Evolutionary conservation across 495 filamentous ascomycete genomes (phyloP), one percentile per base, ranked within the genome.

Genomic region (Aspergillus sparsus): DNA sequence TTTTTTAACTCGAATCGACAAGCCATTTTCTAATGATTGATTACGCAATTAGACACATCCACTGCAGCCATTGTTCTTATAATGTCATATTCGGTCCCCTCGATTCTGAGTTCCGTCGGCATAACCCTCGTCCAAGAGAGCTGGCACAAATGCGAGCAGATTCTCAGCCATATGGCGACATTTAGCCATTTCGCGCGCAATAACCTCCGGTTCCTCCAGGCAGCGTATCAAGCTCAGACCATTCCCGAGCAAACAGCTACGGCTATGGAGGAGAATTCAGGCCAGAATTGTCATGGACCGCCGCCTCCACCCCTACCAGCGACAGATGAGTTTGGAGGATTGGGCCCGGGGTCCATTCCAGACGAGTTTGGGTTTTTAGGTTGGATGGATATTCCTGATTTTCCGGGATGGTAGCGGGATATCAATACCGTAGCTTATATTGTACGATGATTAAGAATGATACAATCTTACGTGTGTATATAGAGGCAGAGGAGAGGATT

Each of bases 1-100:
- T n/a, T n/a, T n/a, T n/a, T n/a, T n/a, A n/a, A n/a, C n/a, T n/a
- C n/a, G n/a, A n/a, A n/a, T n/a, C n/a, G n/a, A n/a, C n/a, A n/a
- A n/a, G n/a, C n/a, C n/a, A n/a, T n/a, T n/a, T n/a, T 34, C 0
- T 11, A 1, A 15, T 5, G 4, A 56, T n/a, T n/a, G n/a, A n/a
- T n/a, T n/a, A 60, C 34, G 32, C 10, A 36, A n/a, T n/a, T 47
- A 79, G 75, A 78, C 61, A 73, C 71, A 37, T 76, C 76, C 6
- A 79, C 76, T 5, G 75, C 72, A 10, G 77, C 69, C 1, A 66
- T 79, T 7, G 74, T 76, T 13, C 64, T 78, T 15, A 71, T 79
- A 31, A 76, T 76, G 73, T 73, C 71, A 16, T 65, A 68, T 47
- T 66, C 67, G 0, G 65, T 65, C 32, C 65, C 41, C 10, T 63